Evolutionary conservation across 805 yeast species (phyloP).

Genomic region (Myxozyma lipomycoides): DNA sequence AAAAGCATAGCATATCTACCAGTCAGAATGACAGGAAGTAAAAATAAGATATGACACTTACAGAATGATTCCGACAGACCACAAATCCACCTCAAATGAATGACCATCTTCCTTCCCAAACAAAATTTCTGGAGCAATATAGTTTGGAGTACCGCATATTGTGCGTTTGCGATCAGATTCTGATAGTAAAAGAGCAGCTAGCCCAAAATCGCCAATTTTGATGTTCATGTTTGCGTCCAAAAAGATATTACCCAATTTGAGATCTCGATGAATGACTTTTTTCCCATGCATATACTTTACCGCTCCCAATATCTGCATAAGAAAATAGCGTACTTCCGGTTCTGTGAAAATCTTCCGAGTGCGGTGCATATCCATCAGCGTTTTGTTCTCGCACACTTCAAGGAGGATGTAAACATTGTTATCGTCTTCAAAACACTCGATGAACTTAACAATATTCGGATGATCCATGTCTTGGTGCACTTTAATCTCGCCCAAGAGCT

Average conservation of each 20-base stretch:
- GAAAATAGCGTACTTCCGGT: conserved; percentile 84
- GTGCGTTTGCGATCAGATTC: conserved; percentile 77
- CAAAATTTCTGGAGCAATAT: conserved; percentile 96
- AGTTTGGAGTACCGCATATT: conserved; percentile 97
- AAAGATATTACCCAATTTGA: conserved; percentile 92
- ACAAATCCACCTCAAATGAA: conserved; percentile 88
- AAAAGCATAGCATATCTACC: conserved; percentile 63
- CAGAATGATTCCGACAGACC: conserved; percentile 98
- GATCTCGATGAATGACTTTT: conserved; percentile 91
- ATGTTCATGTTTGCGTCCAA: conserved; percentile 90
- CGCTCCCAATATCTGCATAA: conserved; percentile 93
- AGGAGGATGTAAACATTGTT: conserved; percentile 86
- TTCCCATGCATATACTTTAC: conserved; percentile 86
- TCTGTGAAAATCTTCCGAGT: conserved; percentile 80
- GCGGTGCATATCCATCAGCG: conserved; percentile 86
- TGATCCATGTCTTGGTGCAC: conserved; percentile 89
- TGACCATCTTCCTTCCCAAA: conserved; percentile 83
- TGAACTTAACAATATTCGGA: conserved; percentile 83
- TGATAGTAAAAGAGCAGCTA: conserved; percentile 86
- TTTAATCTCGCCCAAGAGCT: conserved; percentile 84
- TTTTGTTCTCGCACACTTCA: conserved; percentile 93
- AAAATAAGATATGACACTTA: conserved; percentile 33
- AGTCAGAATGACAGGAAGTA: background rate
- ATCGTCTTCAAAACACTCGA: conserved; percentile 97
- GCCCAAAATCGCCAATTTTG: conserved; percentile 96